Percentiles rank a stretch among this genome's conserved stretches.
phyloP scores from a whole-genome alignment of 164 flowering plant genomes.

The Nymphaea colorata region DNA sequence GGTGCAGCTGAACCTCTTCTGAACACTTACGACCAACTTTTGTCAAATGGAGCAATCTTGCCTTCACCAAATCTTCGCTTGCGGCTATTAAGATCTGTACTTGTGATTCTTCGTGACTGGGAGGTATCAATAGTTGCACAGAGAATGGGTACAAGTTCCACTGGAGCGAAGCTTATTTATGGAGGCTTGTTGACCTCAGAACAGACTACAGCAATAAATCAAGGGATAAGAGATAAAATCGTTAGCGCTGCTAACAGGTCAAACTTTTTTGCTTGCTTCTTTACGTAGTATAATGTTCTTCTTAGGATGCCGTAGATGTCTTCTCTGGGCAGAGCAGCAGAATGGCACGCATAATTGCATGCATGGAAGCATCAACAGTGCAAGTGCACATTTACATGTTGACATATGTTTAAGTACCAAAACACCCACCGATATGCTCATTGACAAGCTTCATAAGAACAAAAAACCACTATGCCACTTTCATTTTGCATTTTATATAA shows the following conservation, averaged over 20 bases:
- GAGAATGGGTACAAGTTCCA: conserved; percentile 66
- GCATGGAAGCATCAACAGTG: too few species aligned
- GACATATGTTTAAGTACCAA: too few species aligned
- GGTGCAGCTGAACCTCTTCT: conserved; percentile 86
- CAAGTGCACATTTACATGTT: too few species aligned
- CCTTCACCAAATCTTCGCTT: conserved; percentile 67
- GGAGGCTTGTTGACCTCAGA: conserved; percentile 45
- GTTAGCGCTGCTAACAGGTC: conserved; percentile 93
- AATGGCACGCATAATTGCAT: background rate
- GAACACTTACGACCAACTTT: conserved; percentile 67
- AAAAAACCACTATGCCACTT: too few species aligned
- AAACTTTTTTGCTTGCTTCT: conserved; percentile 3
- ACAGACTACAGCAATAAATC: conserved; percentile 39
- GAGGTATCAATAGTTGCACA: conserved; percentile 68
- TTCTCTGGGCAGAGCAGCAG: background rate
- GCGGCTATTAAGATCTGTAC: conserved; percentile 77
- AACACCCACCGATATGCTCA: too few species aligned
- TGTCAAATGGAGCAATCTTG: conserved; percentile 72
- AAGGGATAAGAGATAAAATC: conserved; percentile 86
- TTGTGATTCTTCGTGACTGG: conserved; percentile 89
- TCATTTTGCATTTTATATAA: too few species aligned
- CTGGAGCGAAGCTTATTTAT: conserved; percentile 57
- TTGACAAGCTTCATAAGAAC: too few species aligned
- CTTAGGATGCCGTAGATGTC: background rate
- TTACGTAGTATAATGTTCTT: background rate